These are phyloP conservation scores for Lyophyllum shimeji DNA, from an alignment of 768 basidiomycete genomes.

Conservation along the genomic window DNA sequence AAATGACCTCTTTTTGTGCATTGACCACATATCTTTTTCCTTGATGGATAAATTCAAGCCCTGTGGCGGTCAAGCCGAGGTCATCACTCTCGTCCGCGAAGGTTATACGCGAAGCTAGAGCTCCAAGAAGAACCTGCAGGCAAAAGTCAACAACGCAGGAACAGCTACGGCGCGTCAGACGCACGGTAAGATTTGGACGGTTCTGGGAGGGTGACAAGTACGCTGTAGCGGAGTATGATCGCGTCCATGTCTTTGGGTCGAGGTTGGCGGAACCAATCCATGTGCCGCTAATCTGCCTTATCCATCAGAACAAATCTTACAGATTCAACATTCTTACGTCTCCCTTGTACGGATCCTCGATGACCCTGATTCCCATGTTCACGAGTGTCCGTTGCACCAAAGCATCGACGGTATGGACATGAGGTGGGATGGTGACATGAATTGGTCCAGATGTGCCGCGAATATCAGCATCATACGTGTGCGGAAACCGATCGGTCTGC, in stretches of 20 bases:
- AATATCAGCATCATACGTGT: conserved; percentile 22
- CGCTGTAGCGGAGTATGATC: conserved; percentile 32
- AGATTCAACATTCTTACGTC: conserved; percentile 15
- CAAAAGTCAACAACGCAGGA: neutral
- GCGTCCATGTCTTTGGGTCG: conserved; percentile 25
- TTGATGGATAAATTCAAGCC: conserved; percentile 43
- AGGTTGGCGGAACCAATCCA: conserved; percentile 15
- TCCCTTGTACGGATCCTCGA: conserved; percentile 31
- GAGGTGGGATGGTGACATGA: conserved; percentile 26
- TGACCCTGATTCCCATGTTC: conserved; percentile 22
- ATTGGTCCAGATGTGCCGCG: conserved; percentile 29
- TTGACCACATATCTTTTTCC: conserved; percentile 30
- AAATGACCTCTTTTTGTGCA: conserved; percentile 50
- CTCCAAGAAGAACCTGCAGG: conserved; percentile 17
- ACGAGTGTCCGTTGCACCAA: conserved; percentile 23
- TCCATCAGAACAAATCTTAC: neutral
- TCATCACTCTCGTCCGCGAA: conserved; percentile 11
- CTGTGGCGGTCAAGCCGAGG: conserved; percentile 29
- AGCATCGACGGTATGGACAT: conserved; percentile 24
- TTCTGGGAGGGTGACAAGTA: conserved; percentile 13
- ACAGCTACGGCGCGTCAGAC: conserved; percentile 19
- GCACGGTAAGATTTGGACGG: conserved; percentile 11
- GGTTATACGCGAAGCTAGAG: conserved; percentile 25
- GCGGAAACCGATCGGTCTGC: conserved; percentile 24
- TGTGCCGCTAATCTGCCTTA: conserved; percentile 25